These are phyloP conservation scores for Lipomyces lipofer DNA, from an alignment of 805 yeast genomes.

Conservation along the genomic window DNA sequence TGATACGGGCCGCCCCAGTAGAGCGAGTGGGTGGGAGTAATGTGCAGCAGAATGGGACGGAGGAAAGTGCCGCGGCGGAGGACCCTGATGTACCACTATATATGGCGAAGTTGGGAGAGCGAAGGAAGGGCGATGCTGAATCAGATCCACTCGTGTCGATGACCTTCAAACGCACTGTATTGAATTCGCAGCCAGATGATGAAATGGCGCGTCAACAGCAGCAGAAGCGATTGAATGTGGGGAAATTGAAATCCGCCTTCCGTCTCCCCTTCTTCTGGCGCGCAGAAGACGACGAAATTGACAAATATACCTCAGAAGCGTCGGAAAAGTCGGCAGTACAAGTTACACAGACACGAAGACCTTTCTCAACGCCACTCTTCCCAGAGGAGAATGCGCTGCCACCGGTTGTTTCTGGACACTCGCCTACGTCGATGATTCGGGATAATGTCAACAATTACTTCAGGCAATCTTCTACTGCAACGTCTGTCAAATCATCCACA, in stretches of 20 bases:
- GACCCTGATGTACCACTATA: background rate
- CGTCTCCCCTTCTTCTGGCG: slow-evolving; percentile 32
- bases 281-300: slow-evolving; percentile 28
- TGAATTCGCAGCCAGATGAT: background rate
- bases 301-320: slow-evolving; percentile 6
- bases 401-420: slow-evolving; percentile 12
- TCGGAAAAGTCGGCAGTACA: background rate
- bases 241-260: slow-evolving; percentile 18
- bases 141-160: background rate
- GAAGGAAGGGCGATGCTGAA: background rate
- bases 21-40: background rate
- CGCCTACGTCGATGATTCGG: slow-evolving; percentile 12
- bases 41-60: background rate
- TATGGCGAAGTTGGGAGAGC: background rate
- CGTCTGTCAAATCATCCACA: slow-evolving; percentile 1
- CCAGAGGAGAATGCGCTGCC: slow-evolving; percentile 26
- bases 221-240: too few species aligned
- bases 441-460: slow-evolving; percentile 12
- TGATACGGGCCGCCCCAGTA: background rate
- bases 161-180: background rate
- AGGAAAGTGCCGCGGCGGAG: background rate
- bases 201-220: too few species aligned
- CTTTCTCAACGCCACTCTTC: slow-evolving; percentile 24
- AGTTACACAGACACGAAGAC: slow-evolving; percentile 6
- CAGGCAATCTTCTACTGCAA: background rate